Conservation (phyloP, 805 yeast species). For the Ogataea methylovora region DNA sequence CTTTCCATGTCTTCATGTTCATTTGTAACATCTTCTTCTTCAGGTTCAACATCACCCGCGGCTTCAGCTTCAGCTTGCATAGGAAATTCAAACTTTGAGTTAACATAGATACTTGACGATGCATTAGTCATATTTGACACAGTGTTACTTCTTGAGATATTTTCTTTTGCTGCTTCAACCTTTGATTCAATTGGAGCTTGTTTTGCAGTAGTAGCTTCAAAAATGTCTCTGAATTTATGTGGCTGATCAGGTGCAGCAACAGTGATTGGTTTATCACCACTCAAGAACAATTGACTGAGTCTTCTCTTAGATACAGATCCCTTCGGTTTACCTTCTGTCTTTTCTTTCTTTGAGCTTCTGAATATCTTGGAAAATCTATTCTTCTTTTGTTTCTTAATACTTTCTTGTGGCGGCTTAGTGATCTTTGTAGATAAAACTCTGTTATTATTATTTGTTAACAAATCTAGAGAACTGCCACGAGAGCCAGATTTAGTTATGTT, state of each 20-base stretch:
- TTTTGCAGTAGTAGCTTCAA: too few relatives aligned
- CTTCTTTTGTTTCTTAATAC: neutral
- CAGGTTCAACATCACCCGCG: neutral
- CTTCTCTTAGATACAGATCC: slow-evolving; percentile 2
- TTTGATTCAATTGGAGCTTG: too few relatives aligned
- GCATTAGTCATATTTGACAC: neutral
- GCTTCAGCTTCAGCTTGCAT: slow-evolving; percentile 3
- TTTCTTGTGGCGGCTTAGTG: neutral
- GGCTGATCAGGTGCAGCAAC: neutral
- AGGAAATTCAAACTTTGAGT: slow-evolving; percentile 26
- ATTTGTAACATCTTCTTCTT: neutral
- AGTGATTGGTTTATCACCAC: slow-evolving; percentile 1
- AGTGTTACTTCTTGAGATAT: neutral
- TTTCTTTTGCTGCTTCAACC: too few relatives aligned
- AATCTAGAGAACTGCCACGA: slow-evolving; percentile 15
- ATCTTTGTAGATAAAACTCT: neutral
- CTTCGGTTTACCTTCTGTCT: neutral
- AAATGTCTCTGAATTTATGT: too few relatives aligned
- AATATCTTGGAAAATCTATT: neutral
- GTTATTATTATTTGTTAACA: slow-evolving; percentile 3
- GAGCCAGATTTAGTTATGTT: slow-evolving; percentile 6
- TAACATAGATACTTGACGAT: slow-evolving; percentile 20
- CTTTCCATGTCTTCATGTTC: too few relatives aligned
- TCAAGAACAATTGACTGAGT: slow-evolving; percentile 2
- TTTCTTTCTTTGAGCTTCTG: neutral